These are phyloP conservation scores for Kockiozyma suomiensis DNA, from an alignment of 805 yeast species.

Conservation along the genomic window DNA sequence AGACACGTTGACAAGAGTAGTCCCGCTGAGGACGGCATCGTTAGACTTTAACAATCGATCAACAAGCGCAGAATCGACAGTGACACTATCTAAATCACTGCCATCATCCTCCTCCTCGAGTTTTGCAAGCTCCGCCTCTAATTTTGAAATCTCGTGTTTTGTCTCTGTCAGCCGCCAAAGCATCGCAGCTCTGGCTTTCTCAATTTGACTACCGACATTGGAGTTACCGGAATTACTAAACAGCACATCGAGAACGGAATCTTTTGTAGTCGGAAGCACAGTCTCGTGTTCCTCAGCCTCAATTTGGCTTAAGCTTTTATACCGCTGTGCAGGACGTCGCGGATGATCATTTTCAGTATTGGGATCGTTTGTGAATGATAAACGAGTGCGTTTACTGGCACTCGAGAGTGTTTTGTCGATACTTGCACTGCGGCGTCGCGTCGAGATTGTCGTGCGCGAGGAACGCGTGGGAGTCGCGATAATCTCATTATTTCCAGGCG, in stretches of 20 bases:
- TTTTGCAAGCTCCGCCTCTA: not conserved
- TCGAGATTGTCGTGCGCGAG: not conserved
- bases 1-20: not conserved
- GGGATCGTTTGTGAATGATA: not conserved
- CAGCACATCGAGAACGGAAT: not conserved
- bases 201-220: not conserved
- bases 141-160: not conserved
- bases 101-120: not conserved
- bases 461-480: not conserved
- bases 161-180: not conserved
- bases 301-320: slow-evolving; percentile 15
- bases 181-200: slow-evolving; percentile 1
- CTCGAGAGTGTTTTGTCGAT: not conserved
- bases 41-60: not conserved
- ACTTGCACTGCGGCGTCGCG: not conserved
- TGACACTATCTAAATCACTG: not conserved
- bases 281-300: slow-evolving; percentile 5
- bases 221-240: not conserved
- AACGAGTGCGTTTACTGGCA: not conserved
- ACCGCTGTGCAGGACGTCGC: slow-evolving; percentile 11
- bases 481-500: not conserved
- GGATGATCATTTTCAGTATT: not conserved
- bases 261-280: not conserved
- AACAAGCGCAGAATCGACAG: not conserved
- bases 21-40: not conserved